These are phyloP conservation scores for Smittium culicis DNA, from an alignment of 371 early-diverging fungal genomes.

Conservation along the genomic window DNA sequence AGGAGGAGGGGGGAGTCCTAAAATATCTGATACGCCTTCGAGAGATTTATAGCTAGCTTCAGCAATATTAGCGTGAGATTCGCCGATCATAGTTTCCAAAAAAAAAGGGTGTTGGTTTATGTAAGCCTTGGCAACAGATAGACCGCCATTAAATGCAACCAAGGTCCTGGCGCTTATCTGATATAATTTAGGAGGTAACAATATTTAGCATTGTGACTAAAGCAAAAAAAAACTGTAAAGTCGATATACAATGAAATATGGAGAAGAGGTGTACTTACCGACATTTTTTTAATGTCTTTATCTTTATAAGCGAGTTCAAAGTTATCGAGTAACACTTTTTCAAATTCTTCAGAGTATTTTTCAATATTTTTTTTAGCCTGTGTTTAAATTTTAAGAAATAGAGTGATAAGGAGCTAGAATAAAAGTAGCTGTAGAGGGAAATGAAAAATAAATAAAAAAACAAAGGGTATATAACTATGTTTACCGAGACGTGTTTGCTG, in stretches of 20 bases:
- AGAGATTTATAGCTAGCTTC: slow-evolving; percentile 25
- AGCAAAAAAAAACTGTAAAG: too few relatives aligned
- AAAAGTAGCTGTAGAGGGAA: neutral
- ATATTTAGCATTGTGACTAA: too few relatives aligned
- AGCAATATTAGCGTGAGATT: slow-evolving; percentile 33
- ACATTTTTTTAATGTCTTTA: slow-evolving; percentile 43
- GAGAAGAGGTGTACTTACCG: slow-evolving; percentile 23
- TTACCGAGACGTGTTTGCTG: slow-evolving; percentile 31
- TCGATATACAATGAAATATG: neutral
- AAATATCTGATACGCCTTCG: slow-evolving; percentile 36
- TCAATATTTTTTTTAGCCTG: slow-evolving; percentile 60
- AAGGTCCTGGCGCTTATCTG: slow-evolving; percentile 51
- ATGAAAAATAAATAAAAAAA: neutral
- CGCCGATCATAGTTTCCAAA: slow-evolving; percentile 61
- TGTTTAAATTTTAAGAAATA: too few relatives aligned
- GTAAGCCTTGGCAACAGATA: slow-evolving; percentile 82
- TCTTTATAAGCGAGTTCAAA: slow-evolving; percentile 76
- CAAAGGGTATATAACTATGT: too few relatives aligned
- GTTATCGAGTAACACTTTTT: slow-evolving; percentile 67
- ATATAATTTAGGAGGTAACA: too few relatives aligned
- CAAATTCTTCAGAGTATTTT: slow-evolving; percentile 80
- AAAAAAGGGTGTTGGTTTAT: slow-evolving; percentile 95
- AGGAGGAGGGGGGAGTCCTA: slow-evolving; percentile 46
- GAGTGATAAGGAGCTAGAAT: too few relatives aligned
- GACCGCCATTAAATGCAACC: slow-evolving; percentile 88